These are phyloP conservation scores for Harringtonia lauricola DNA, from an alignment of 2,329 filamentous ascomycete species.

Conservation along the genomic window DNA sequence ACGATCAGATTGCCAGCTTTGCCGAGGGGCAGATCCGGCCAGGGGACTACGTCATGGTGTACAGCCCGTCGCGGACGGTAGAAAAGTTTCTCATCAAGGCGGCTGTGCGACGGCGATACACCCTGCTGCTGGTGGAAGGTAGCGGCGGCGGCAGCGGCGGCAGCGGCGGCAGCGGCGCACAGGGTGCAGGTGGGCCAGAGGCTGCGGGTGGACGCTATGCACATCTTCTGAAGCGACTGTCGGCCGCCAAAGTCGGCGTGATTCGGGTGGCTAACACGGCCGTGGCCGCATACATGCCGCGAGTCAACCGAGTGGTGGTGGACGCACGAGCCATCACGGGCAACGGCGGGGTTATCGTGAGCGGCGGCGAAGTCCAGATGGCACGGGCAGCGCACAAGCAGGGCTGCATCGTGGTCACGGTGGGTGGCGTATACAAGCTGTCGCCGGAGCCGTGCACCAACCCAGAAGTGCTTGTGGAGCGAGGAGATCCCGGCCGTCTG, in stretches of 20 bases:
- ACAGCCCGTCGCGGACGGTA: conserved; percentile 76
- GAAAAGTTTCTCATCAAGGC: conserved; percentile 84
- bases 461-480: conserved; percentile 72
- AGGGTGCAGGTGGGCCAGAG: no score
- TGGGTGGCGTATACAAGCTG: conserved; percentile 88
- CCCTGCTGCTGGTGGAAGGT: conserved; percentile 59
- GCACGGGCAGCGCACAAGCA: conserved; percentile 76
- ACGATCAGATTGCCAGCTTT: conserved; percentile 83
- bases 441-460: conserved; percentile 83
- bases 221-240: conserved; percentile 66
- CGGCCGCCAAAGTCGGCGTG: conserved; percentile 66
- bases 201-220: conserved; percentile 23
- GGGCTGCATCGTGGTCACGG: conserved; percentile 73
- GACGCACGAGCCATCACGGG: conserved; percentile 79
- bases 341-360: conserved; percentile 76
- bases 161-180: no score
- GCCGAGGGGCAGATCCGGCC: conserved; percentile 88
- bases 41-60: conserved; percentile 83
- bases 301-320: conserved; percentile 90
- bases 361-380: conserved; percentile 73
- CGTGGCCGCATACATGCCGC: conserved; percentile 87
- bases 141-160: conserved; percentile 12
- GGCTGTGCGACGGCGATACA: conserved; percentile 83
- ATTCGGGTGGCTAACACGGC: conserved; percentile 77
- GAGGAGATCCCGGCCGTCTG: conserved; percentile 68